Evolutionary conservation across 2,329 filamentous ascomycete genomes (phyloP), one percentile per base, ranked within the genome.

Genomic region (Capronia coronata): DNA sequence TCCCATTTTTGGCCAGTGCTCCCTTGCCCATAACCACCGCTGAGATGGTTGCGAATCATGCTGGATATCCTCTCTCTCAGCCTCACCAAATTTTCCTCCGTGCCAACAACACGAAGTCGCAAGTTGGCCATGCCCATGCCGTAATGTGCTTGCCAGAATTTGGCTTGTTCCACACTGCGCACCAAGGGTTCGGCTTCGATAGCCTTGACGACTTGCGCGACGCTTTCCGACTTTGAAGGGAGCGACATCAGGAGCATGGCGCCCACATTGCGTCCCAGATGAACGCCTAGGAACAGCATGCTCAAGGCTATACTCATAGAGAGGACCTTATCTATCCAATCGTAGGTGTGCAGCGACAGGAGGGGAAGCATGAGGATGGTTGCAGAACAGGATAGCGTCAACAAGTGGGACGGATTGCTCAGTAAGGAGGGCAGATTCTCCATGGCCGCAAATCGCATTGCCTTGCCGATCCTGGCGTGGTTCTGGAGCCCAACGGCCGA

Each of bases 141-240:
- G 65, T 97, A 96, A 68, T 98, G 93, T 11, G 96, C 93, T 71
- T 98, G 93, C 93, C 93, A 98, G 68, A 98, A 95, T 64, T 89
- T 83, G 1, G 90, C 91, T 63, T 96, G 90, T 50, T 96, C 87
- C 40, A 98, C 82, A 1, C 78, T 77, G 38, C 78, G 78, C 21
- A 97, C 82, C 48, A 78, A 77, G 1, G 86, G 81, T 61, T 96
- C 89, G 1, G 82, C 77, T 65, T 89, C 84, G 44, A 98, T 90
- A 65, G 94, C 88, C 48, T 80, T 79, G 61, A 96, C 75, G n/a
- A 95, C 83, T 18, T 84, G 82, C 2, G 80, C 75, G 1, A 93
- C 82, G 2, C 79, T 75, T 18, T 67, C 66, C 10, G 75, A 70
- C 10, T 69, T 72, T n/a, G 52, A 48, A 9, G 70, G 68, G 65